Conservation (phyloP, 345 rosid genomes). For the Melaleuca quinquenervia region DNA sequence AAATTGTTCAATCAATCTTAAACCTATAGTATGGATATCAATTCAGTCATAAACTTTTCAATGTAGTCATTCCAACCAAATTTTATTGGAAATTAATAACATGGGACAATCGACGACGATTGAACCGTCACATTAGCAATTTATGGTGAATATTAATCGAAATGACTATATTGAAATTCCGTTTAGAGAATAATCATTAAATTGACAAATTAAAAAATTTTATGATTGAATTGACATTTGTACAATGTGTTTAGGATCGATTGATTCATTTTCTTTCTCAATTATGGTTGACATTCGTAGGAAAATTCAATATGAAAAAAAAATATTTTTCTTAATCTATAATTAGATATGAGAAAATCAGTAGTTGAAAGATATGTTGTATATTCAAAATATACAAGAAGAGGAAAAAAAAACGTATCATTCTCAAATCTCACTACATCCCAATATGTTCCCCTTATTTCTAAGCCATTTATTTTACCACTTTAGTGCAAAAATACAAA, state of each 20-base stretch:
- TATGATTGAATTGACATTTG: not conserved
- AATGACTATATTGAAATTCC: not conserved
- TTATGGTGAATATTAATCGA: rapidly evolving
- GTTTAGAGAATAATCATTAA: not conserved
- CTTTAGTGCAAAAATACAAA: not conserved
- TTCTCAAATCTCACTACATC: not conserved
- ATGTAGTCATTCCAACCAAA: not conserved
- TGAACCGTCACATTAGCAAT: not conserved
- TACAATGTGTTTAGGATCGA: not conserved
- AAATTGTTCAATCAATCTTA: not conserved
- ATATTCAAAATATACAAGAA: not conserved
- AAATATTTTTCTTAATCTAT: not conserved
- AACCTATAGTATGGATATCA: not conserved
- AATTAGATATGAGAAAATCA: not conserved
- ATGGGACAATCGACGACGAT: rapidly evolving
- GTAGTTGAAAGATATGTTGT: not conserved
- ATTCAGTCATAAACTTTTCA: not conserved
- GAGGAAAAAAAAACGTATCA: not conserved
- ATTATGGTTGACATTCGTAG: not conserved
- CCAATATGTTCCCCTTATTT: not conserved
- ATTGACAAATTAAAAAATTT: not conserved
- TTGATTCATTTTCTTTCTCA: not conserved
- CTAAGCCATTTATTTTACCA: not conserved
- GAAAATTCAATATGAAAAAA: not conserved
- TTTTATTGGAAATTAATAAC: not conserved